Evolutionary conservation across 176 grass and related monocot genomes (phyloP), one percentile per base, ranked within the genome.

Genomic region (Triticum urartu): DNA sequence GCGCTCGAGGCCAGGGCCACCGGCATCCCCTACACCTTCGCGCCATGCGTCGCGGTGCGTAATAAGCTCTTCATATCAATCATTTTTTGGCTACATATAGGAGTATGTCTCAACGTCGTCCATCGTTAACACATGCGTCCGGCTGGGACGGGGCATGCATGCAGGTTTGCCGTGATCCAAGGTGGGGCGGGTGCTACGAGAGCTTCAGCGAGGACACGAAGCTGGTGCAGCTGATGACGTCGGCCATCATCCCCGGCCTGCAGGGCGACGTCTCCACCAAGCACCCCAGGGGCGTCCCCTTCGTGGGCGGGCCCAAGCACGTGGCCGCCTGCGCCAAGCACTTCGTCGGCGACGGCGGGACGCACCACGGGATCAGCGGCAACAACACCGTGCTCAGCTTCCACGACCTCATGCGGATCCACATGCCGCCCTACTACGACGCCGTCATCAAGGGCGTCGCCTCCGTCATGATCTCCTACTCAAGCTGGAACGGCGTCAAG

Each of bases 101-200:
- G 39, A 40, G 9, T 42, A 42, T 42, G 10, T 42, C 9, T 42
- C 40, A 42, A 42, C 38, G 45, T 50, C 47, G 47, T 50, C 48
- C 3, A 52, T 50, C 48, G 45, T 52, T 50, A 54, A 56, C 56
- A 59, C 6, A 59, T 59, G 45, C 11, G 4, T 47, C 45, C 45
- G 45, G 11, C 50, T 93, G 14, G 92, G 93, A 30, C 17, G 87
- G 0, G 94, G 94, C 1, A 76, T 82, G 94, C 89, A 97, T 82
- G 94, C 89, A 97, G 95, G 95, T 97, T 39, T 97, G 95, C 87
- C 84, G 92, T 82, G 95, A 97, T 77, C 92, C 95, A 22, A 50
- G 95, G 56, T 97, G 95, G 95, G 95, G 95, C 3, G 79, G 95
- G 30, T 97, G 95, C 89, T 94, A 94, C 75, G 95, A 97, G 84